Evolutionary conservation across 768 basidiomycete genomes (phyloP), one percentile per base, ranked within the genome.

Genomic region (Hypsizygus marmoreus): DNA sequence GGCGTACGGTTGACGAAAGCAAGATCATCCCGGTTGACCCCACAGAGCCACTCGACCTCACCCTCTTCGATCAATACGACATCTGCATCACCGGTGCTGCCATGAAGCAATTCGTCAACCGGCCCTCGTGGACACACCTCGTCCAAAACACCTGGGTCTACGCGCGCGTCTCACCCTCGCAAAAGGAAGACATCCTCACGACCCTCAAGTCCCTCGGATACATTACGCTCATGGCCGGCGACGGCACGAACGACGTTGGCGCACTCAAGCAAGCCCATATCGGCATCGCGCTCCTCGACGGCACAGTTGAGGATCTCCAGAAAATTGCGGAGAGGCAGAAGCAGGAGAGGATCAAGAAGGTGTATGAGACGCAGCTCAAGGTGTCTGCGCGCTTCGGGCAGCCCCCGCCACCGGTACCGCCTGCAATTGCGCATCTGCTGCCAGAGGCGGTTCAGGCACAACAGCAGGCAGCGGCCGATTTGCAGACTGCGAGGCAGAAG

Each of bases 221-320:
- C 62, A 79, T 77, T 12, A 99, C 97, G 0, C 77, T 99, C 40
- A 98, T 98, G 97, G 97, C 95, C 4, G 97, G 97, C 40, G 97
- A 99, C 62, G 97, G 97, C 23, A 99, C 97, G 4, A 98, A 99
- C 62, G 97, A 98, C 52, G 97, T 99, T 39, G 97, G 97, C 17
- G 97, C 97, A 2, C 80, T 99, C 41, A 99, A 98, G 67, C 94
- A 97, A 63, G 97, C 97, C 1, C 93, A 99, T 64, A 88, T 99
- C 48, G 95, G 97, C 40, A 90, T 98, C 22, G 95, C 95, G 1
- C 45, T 57, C 24, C 62, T 97, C 43, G 93, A 97, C 58, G 93
- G 95, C 1, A 91, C 94, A 0, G 79, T 81, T 0, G 95, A 95
- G 56, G 95, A 97, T 59, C 70, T 99, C 17, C 81, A 90, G 65